These are phyloP conservation scores for Dissophora ornata DNA, from an alignment of 192 early-diverging fungal genomes.

Conservation along the genomic window DNA sequence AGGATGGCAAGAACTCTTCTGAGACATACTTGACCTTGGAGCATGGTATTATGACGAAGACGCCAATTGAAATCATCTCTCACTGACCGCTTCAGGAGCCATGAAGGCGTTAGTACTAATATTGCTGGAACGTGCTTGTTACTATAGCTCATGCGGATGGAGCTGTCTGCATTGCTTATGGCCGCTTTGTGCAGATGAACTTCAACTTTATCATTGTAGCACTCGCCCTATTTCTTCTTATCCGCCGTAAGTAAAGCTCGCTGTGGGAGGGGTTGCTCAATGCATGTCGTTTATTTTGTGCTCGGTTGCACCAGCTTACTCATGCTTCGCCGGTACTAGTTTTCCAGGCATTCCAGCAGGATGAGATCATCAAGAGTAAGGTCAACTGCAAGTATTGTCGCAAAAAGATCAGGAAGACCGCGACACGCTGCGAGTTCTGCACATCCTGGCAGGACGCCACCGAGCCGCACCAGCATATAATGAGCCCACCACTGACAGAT, in stretches of 20 bases:
- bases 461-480: conserved; percentile 21
- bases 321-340: conserved; percentile 14
- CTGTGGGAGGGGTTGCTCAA: too few species aligned
- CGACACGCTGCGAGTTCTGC: conserved; percentile 47
- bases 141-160: conserved; percentile 33
- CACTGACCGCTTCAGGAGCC: too few species aligned
- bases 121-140: background rate
- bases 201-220: conserved; percentile 43
- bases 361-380: conserved; percentile 52
- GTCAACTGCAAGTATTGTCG: conserved; percentile 45
- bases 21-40: conserved; percentile 32
- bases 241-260: conserved; percentile 12
- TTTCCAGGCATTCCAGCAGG: conserved; percentile 46
- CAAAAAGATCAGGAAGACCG: conserved; percentile 46
- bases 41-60: too few species aligned
- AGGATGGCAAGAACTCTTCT: conserved; percentile 28
- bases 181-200: conserved; percentile 35
- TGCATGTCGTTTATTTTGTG: too few species aligned
- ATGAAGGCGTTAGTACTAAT: too few species aligned
- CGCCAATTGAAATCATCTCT: too few species aligned
- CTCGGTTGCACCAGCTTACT: too few species aligned
- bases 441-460: conserved; percentile 42
- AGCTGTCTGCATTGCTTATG: conserved; percentile 45
- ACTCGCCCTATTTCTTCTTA: conserved; percentile 24
- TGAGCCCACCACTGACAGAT: conserved; percentile 10